Evolutionary conservation across 768 basidiomycete genomes (phyloP), one percentile per base, ranked within the genome.

Genomic region (Amanita pallidorosea): DNA sequence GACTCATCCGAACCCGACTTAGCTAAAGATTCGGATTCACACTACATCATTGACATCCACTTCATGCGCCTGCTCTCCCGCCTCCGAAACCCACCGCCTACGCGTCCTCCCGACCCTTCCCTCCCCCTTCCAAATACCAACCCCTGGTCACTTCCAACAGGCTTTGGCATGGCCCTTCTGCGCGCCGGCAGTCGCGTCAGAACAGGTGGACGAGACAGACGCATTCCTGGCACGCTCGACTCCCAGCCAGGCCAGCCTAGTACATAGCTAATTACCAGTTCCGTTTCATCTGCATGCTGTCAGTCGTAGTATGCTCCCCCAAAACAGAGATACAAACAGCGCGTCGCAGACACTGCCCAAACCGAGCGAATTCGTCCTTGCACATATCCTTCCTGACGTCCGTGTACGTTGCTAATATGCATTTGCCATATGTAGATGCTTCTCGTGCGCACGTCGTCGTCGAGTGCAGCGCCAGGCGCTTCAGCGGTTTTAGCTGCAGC

Each of bases 321-420:
- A 22, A 29, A 27, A 29, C 7, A 13, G 38, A 40, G n/a, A 36
- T 29, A 68, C 81, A 53, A 67, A 96, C 95, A 49, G 83, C 82
- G 56, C 79, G 71, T 43, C 81, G 80, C 29, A 99, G 66, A 64
- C 95, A 99, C 29, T 76, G 71, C 36, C 82, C 85, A 65, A 98
- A 99, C 55, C 78, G 79, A 11, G 71, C 71, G 54, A 96, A 98
- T 65, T 97, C 91, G 2, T 77, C 75, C 46, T 79, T 79, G 69
- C 95, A 99, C 58, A 81, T 77, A 57, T 89, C 88, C 63, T 85
- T 86, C 53, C 71, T 78, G 5, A 91, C 84, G 54, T 98, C 95
- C 25, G 79, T 79, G 65, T 96, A 95, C 4, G 78, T 78, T 1
- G 80, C 76, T 25, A 85, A 70, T 42, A 98, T 82, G 66, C 95